Evolutionary conservation across 331 rosid species (phyloP).

Genomic region (Quercus lobata): DNA sequence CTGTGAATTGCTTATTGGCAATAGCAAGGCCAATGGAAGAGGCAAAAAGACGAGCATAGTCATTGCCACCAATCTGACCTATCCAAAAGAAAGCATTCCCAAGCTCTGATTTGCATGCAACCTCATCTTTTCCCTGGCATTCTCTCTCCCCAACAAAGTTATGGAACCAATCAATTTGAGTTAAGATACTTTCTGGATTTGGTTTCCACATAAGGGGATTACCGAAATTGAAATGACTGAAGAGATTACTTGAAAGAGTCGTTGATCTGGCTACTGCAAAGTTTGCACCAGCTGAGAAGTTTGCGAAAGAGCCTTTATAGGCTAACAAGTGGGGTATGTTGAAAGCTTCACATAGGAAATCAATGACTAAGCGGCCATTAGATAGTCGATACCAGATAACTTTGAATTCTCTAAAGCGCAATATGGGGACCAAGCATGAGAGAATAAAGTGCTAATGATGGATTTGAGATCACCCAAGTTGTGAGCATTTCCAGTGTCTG

Average conservation of each 20-base stretch:
- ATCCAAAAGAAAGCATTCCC: not conserved
- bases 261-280: constrained; percentile 1
- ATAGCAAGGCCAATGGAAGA: not conserved
- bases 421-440: not conserved
- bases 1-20: not conserved
- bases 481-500: constrained; percentile 8
- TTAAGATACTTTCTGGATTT: not conserved
- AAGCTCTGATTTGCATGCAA: not conserved
- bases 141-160: not conserved
- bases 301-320: not conserved
- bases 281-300: not conserved
- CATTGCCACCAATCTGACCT: constrained; percentile 8
- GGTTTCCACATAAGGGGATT: not conserved
- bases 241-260: not conserved
- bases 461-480: not conserved
- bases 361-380: constrained; percentile 3
- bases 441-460: not conserved
- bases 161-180: constrained; percentile 4
- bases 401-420: no score
- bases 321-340: not conserved
- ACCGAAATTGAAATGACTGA: no score
- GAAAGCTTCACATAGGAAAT: not conserved
- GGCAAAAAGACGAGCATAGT: constrained; percentile 11
- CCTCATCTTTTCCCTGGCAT: not conserved
- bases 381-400: not conserved